Evolutionary conservation across 345 rosid genomes (phyloP).

Genomic region (Citrus glauca): DNA sequence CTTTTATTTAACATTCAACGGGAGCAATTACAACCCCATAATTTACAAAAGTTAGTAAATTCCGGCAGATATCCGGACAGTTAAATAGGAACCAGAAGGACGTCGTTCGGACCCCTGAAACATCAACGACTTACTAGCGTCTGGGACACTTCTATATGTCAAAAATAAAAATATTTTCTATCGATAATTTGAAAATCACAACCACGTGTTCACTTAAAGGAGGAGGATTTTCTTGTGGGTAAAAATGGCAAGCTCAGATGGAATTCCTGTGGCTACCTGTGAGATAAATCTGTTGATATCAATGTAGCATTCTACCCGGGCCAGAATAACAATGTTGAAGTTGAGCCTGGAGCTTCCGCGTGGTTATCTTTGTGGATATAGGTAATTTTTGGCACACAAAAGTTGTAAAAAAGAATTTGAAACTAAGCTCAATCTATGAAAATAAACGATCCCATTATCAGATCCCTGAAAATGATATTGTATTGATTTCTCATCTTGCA

Average conservation of each 20-base stretch:
- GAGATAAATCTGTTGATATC: constrained; percentile 28
- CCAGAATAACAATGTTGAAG: too few species aligned
- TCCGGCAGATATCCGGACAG: constrained; percentile 15
- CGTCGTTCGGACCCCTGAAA: constrained; percentile 7
- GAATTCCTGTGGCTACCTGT: neutral
- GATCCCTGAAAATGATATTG: neutral
- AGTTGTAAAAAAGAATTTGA: too few species aligned
- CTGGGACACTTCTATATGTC: constrained; percentile 1
- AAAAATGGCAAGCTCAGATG: constrained; percentile 35
- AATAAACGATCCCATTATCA: neutral
- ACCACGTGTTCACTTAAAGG: neutral
- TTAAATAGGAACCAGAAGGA: neutral
- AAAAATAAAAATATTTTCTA: neutral
- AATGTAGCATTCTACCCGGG: too few species aligned
- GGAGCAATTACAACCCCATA: too few species aligned
- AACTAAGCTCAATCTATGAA: too few species aligned
- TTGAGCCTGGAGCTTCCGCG: constrained; percentile 11
- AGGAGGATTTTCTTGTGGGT: too few species aligned
- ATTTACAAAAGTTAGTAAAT: neutral
- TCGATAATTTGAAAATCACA: neutral
- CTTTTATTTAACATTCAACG: neutral
- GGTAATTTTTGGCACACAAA: constrained; percentile 10
- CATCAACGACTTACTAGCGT: constrained; percentile 1
- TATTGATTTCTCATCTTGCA: neutral
- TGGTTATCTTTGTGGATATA: constrained; percentile 19